Base-by-base conservation (phyloP, 2,329 filamentous ascomycete genomes). In the Cladosporium sp. region DNA sequence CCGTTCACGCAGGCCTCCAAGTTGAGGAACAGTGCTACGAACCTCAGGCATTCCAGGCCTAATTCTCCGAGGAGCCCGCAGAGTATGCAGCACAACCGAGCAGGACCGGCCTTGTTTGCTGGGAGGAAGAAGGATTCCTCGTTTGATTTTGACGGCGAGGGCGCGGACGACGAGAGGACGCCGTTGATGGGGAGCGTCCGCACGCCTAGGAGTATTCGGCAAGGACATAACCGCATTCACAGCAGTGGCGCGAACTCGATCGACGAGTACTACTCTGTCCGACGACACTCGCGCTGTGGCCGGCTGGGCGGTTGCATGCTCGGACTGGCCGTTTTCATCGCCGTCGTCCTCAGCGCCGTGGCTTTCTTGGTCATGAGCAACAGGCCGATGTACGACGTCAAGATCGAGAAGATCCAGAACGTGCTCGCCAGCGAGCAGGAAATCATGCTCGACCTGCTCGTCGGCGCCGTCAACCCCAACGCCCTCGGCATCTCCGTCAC, bases 341-440 rank as follows among this genome's bases (percentile, higher is more conserved):
- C 95, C 13, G 81, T 96, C 40, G 80, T 95, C 44, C 85, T 89
- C n/a, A 89, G 88, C 40, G 86, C 88, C 9, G 85, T 93, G 35
- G 88, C 86, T 18, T 93, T 97, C 68, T 84, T 96, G 70, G 86
- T 96, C 70, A 88, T 90, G 43, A 92, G 91, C 16, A 95, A 91
- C 31, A 90, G 95, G 65, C 88, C 91, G 6, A 79, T 98, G 44
- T 80, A 82, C 22, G 83, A 87, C 58, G 87, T 97, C 54, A 77
- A 86, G 58, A 82, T 97, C 42, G 76, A 86, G 52, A 84, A 85
- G 58, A 89, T 98, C 59, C 83, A 86, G 62, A 95, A 95, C 60
- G 89, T 98, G 19, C 80, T 97, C 45, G 91, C 91, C 2, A 95
- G 89, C 62, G 89, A 95, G 68, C 89, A 95, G 68, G 91, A 97